Evolutionary conservation across 1,139 yeast species (phyloP).

Genomic region (Taiozyma onychis): DNA sequence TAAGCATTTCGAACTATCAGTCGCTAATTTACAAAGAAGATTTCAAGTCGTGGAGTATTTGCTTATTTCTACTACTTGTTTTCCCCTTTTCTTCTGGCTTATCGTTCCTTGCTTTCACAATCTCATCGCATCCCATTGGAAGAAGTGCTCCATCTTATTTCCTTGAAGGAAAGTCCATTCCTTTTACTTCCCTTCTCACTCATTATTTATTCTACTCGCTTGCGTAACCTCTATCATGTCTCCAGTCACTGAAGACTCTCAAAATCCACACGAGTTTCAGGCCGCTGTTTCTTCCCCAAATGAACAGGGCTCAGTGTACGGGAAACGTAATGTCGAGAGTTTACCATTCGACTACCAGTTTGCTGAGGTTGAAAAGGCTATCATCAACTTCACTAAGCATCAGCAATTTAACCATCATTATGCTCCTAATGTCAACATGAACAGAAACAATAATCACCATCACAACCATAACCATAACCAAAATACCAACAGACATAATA

Average conservation of each 20-base stretch:
- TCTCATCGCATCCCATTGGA: not conserved
- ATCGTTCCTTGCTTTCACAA: not conserved
- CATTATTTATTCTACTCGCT: not conserved
- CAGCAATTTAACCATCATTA: slow-evolving; percentile 25
- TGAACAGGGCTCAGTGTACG: not conserved
- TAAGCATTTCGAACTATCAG: not conserved
- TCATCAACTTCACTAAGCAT: slow-evolving; percentile 23
- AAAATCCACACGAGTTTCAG: not conserved
- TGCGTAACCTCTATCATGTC: not conserved
- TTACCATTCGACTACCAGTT: slow-evolving; percentile 20
- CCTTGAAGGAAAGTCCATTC: not conserved
- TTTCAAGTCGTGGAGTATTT: not conserved
- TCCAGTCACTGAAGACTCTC: not conserved
- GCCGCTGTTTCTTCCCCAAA: not conserved
- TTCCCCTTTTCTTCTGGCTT: not conserved
- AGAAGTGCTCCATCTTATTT: not conserved
- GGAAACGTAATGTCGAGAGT: slow-evolving; percentile 9
- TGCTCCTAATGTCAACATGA: slow-evolving; percentile 24
- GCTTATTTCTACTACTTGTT: not conserved
- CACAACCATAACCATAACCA: slow-evolving; percentile 10
- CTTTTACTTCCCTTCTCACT: not conserved
- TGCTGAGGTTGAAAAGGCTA: slow-evolving; percentile 24
- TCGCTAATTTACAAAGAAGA: not conserved
- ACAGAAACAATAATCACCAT: slow-evolving; percentile 11
- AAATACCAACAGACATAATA: slow-evolving; percentile 8